Conservation (phyloP, 1,284 basidiomycete species). For the Malassezia sp. region DNA sequence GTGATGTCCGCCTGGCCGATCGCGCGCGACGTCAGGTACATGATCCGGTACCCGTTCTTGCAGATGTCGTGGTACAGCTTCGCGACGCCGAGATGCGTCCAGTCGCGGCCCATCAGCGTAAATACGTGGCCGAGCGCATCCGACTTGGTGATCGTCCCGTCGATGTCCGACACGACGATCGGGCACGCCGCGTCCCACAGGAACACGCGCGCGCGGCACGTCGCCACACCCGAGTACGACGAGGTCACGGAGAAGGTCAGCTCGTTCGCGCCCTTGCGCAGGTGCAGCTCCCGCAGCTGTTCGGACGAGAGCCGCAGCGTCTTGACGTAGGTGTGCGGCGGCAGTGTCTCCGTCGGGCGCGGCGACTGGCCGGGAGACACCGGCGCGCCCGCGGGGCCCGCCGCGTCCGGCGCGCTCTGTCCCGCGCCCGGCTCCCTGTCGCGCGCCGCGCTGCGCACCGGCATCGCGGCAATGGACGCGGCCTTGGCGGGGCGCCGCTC, state of each 20-base stretch:
- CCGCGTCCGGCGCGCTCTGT: not conserved
- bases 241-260: conserved; percentile 79
- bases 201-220: conserved; percentile 82
- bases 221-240: conserved; percentile 69
- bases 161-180: conserved; percentile 92
- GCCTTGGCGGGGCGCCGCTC: too few species aligned
- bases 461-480: too few species aligned
- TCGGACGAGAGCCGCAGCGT: conserved; percentile 75
- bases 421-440: not conserved
- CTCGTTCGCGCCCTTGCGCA: conserved; percentile 78
- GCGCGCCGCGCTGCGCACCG: not conserved
- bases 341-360: not conserved
- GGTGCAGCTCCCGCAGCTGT: conserved; percentile 59
- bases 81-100: conserved; percentile 95
- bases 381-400: not conserved
- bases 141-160: conserved; percentile 90
- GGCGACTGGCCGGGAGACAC: too few species aligned
- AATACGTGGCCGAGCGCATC: conserved; percentile 95
- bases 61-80: conserved; percentile 93
- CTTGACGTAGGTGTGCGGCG: conserved; percentile 68
- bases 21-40: conserved; percentile 94
- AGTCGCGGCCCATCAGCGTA: conserved; percentile 97
- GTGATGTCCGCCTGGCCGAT: conserved; percentile 98
- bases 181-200: conserved; percentile 83
- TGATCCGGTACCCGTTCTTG: conserved; percentile 92